Evolutionary conservation across 2,329 filamentous ascomycete genomes (phyloP), one percentile per base, ranked within the genome.

Genomic region (Sordariomycetes sp.): DNA sequence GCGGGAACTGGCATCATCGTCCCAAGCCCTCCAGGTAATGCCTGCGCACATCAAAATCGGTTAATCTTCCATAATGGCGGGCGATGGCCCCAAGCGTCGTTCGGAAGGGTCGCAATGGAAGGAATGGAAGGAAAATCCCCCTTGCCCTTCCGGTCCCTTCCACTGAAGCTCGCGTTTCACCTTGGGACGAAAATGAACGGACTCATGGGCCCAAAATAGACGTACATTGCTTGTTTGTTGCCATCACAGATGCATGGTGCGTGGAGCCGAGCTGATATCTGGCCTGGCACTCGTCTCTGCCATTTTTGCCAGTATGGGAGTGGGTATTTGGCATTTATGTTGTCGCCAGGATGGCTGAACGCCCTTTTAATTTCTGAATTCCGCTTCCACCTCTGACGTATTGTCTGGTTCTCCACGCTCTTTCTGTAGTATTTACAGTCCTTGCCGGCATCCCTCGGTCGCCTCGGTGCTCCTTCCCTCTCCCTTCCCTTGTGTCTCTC

Each of bases 1-100:
- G 48, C 24, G 55, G 55, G 24, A 40, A 53, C 32, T 52, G 32
- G 55, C 55, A 51, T 51, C 46, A 37, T 35, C 55, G 37, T 40
- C 25, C n/a, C 12, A 28, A 57, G 40, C 55, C 48, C 48, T 7
- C 24, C 24, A 2, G 14, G 3, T 53, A 54, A 58, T 58, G 51
- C 51, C 57, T 58, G 57, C 37, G 57, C 28, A 54, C 46, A 58
- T 58, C 51, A 28, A 57, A 54, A 54, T 58, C 57, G 57, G 51
- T 46, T 58, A 58, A 48, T 58, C 57, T 58, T 54, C 57, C 46
- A 54, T 35, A 50, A 28, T 54, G 57, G 48, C 48, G 48, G 48
- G 34, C 28, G 55, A 50, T 57, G 40, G 40, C 18, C n/a, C n/a
- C 14, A 46, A 6, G 16, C 40, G 40, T 51, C 37, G 50, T 50